These are phyloP conservation scores for Phlegmacium glaucopus DNA, from an alignment of 768 basidiomycete genomes.

Conservation along the genomic window DNA sequence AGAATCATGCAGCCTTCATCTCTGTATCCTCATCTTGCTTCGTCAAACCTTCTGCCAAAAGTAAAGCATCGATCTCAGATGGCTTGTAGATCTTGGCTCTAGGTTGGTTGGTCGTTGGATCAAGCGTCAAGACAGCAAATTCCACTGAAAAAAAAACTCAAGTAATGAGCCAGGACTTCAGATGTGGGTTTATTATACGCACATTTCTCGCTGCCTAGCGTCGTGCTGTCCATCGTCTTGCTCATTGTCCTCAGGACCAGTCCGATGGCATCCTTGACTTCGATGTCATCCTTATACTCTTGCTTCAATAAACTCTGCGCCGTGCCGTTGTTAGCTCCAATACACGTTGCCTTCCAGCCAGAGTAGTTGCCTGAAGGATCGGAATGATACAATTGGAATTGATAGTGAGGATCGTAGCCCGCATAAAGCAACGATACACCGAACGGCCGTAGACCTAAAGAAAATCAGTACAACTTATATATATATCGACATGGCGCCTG, in stretches of 20 bases:
- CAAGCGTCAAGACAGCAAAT: conserved; percentile 90
- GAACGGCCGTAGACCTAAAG: conserved; percentile 88
- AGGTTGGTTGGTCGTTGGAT: conserved; percentile 71
- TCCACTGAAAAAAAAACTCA: conserved; percentile 59
- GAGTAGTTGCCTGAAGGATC: conserved; percentile 99
- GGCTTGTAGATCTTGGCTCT: conserved; percentile 91
- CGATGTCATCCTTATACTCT: conserved; percentile 96
- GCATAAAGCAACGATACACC: conserved; percentile 97
- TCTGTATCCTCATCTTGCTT: conserved; percentile 86
- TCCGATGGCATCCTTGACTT: conserved; percentile 88
- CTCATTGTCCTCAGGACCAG: conserved; percentile 94
- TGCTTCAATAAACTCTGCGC: conserved; percentile 95
- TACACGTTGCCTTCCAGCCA: conserved; percentile 98
- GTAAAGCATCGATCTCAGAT: conserved; percentile 80
- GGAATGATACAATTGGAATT: conserved; percentile 97
- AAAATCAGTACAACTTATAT: too few relatives aligned
- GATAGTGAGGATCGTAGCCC: conserved; percentile 93
- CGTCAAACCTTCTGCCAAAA: conserved; percentile 74
- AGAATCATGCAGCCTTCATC: conserved; percentile 54
- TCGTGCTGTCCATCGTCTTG: conserved; percentile 99
- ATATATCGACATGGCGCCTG: too few relatives aligned
- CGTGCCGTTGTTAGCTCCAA: conserved; percentile 97
- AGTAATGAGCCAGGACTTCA: conserved; percentile 1
- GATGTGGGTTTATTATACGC: conserved; percentile 27
- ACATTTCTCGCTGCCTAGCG: conserved; percentile 95